A percentile compares a stretch with the other conserved stretches of the same genome.
Conservation (phyloP, 805 yeast species). For the Lipomyces anomalus region DNA sequence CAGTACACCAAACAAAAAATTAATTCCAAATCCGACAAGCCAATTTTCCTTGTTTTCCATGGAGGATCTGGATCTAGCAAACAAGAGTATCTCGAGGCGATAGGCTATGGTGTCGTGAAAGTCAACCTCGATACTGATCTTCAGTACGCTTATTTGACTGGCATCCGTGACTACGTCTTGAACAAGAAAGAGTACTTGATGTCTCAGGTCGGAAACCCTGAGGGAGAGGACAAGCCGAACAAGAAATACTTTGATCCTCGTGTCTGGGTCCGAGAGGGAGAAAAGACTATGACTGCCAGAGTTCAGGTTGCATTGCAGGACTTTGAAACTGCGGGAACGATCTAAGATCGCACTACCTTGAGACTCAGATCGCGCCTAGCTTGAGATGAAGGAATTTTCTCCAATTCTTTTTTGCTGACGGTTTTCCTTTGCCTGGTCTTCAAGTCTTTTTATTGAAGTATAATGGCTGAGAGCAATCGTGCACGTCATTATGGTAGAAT, state of each 20-base stretch:
- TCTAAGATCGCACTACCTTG: too few relatives aligned
- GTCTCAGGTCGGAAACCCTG: slow-evolving; percentile 97
- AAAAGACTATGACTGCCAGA: slow-evolving; percentile 92
- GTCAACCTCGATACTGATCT: slow-evolving; percentile 99
- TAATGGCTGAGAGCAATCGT: too few relatives aligned
- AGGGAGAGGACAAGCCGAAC: slow-evolving; percentile 98
- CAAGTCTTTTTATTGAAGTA: too few relatives aligned
- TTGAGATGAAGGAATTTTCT: too few relatives aligned
- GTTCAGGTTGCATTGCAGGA: slow-evolving; percentile 73
- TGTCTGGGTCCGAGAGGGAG: slow-evolving; percentile 99
- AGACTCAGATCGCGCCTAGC: too few relatives aligned
- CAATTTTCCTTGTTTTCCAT: slow-evolving; percentile 97
- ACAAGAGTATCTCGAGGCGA: slow-evolving; percentile 85
- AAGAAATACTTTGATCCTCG: slow-evolving; percentile 99
- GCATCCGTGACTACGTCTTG: slow-evolving; percentile 96
- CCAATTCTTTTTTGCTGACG: neutral
- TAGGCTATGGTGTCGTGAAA: slow-evolving; percentile 92
- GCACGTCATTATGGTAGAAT: too few relatives aligned
- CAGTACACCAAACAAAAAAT: slow-evolving; percentile 68
- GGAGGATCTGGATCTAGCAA: slow-evolving; percentile 99
- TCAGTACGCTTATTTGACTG: slow-evolving; percentile 93
- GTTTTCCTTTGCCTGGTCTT: too few relatives aligned
- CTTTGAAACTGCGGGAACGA: slow-evolving; percentile 48
- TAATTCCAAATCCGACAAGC: slow-evolving; percentile 50
- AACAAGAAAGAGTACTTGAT: slow-evolving; percentile 90